Evolutionary conservation across 495 filamentous ascomycete genomes (phyloP).

Genomic region (Daldinia bambusicola): DNA sequence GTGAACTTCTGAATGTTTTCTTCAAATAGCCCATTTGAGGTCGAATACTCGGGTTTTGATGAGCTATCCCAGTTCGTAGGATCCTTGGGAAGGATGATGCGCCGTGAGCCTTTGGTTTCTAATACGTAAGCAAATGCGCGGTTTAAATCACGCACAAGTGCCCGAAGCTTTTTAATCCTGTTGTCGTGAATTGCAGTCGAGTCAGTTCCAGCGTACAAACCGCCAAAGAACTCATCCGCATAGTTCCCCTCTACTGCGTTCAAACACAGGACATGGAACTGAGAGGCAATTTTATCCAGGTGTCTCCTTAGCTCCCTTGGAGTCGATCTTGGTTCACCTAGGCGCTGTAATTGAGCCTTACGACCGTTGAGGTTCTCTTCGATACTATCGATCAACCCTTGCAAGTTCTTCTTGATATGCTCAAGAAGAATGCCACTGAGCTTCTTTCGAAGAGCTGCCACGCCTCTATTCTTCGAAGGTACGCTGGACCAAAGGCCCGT

Average conservation of each 20-base stretch:
- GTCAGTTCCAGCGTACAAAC: constrained; percentile 10
- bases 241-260: constrained; percentile 43
- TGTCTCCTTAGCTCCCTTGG: constrained; percentile 24
- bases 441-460: constrained; percentile 46
- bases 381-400: constrained; percentile 45
- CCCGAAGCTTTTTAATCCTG: constrained; percentile 42
- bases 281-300: constrained; percentile 39
- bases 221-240: constrained; percentile 37
- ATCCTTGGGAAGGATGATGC: constrained; percentile 33
- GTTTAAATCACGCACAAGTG: constrained; percentile 42
- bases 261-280: constrained; percentile 38
- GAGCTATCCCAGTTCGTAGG: neutral
- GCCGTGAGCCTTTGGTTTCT: constrained; percentile 35
- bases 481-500: constrained; percentile 52
- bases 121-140: constrained; percentile 36
- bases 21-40: neutral
- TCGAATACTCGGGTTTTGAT: neutral
- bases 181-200: neutral
- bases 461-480: constrained; percentile 41
- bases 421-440: constrained; percentile 47
- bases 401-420: constrained; percentile 46
- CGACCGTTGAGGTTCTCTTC: constrained; percentile 25
- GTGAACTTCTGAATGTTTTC: neutral
- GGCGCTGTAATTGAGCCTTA: constrained; percentile 15
- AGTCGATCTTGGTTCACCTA: constrained; percentile 37